Base-by-base conservation (phyloP, 169 alveolate species). In the Eimeria praecox region DNA sequence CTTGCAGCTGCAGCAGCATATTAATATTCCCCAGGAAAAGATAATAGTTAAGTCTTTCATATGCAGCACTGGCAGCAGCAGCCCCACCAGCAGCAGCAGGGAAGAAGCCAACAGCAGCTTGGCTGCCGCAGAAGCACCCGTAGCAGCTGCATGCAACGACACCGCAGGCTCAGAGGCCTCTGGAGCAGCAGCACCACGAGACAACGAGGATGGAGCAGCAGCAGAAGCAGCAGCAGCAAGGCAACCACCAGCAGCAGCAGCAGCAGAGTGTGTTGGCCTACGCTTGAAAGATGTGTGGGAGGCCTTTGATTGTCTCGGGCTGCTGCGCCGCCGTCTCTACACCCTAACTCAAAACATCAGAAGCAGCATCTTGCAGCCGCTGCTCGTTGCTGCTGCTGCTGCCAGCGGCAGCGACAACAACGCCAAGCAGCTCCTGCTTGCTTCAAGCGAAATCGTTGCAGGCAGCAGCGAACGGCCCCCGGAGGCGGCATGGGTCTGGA, bases 1-100 rank as follows among this genome's bases (percentile, higher is more conserved):
- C 69, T 9, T 46, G 66, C 89, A 52, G n/a, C 89, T 78, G 69
- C 89, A 27, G 66, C 89, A 78, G 89, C 89, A 78, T 69, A 8
- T 78, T 12, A 33, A 78, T 40, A 24, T 78, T 27, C 18, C 49
- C 35, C 66, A 20, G 44, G 69, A 78, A 42, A 35, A 78, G 27
- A 20, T 78, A 4, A 46, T 14, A 10, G 59, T 78, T 6, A 44
- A 33, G 8, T 24, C 69, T 52, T 42, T 78, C 69, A n/a, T 24
- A 4, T 42, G 38, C 89, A 78, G 66, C 69, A 44, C n/a, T n/a
- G n/a, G 38, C 62, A 27, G n/a, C 33, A 73, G 54, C 83, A 38
- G 27, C 46, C 14, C 18, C 54, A 73, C 33, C 85, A 20, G 38
- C 85, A 38, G 54, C 85, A 64, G 40, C 35, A 64, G 40, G 12